These are phyloP conservation scores for Ensete ventricosum DNA, from an alignment of 176 grass and related monocot genomes.

Conservation along the genomic window DNA sequence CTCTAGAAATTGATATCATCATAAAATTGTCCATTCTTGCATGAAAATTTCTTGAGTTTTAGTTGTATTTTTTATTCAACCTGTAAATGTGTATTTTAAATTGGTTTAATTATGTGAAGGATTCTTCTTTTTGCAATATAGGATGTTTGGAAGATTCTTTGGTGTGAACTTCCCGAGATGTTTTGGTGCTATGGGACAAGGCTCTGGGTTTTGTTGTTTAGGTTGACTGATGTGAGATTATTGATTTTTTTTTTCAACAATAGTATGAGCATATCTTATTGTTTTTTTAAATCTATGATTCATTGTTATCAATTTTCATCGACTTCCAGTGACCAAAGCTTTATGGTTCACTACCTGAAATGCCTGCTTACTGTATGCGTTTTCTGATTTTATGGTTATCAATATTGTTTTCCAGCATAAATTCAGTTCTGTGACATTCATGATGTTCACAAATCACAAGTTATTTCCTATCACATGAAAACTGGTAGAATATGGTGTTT, in stretches of 20 bases:
- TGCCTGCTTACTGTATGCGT: not conserved
- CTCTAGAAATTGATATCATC: too few relatives aligned
- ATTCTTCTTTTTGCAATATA: not conserved
- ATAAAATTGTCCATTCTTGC: too few relatives aligned
- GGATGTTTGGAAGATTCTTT: not conserved
- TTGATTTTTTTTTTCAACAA: not conserved
- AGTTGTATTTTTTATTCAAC: not conserved
- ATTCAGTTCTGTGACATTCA: too few relatives aligned
- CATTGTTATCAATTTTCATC: not conserved
- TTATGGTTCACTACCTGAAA: not conserved
- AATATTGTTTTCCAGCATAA: not conserved
- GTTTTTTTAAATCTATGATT: not conserved
- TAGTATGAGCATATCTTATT: not conserved
- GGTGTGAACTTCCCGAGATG: not conserved
- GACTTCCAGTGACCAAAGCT: not conserved
- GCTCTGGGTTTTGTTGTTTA: not conserved
- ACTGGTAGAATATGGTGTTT: too few relatives aligned
- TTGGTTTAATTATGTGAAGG: not conserved
- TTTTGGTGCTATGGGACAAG: not conserved
- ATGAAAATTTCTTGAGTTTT: not conserved
- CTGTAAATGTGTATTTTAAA: not conserved
- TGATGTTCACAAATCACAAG: too few relatives aligned
- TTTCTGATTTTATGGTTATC: not conserved
- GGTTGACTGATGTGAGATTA: not conserved
- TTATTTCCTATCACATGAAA: too few relatives aligned